phyloP scores from a whole-genome alignment of 2,329 filamentous ascomycete genomes.

The Verticillium tricorpus region DNA sequence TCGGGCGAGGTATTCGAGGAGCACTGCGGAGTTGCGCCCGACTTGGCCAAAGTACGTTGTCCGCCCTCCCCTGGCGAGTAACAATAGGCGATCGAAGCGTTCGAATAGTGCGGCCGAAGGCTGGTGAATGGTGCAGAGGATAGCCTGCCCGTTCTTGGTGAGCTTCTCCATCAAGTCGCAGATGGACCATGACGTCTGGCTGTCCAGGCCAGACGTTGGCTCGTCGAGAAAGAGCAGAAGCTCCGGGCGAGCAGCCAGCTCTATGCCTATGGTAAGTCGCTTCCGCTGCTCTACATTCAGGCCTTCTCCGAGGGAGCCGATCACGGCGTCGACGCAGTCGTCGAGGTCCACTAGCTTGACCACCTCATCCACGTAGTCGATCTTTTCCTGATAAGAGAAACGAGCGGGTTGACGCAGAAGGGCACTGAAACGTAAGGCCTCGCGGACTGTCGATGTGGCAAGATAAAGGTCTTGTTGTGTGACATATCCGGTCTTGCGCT shows the following conservation, averaged over 20 bases:
- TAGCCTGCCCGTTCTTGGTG: constrained; percentile 42
- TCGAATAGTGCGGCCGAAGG: constrained; percentile 13
- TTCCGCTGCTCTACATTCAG: constrained; percentile 39
- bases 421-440: constrained; percentile 63
- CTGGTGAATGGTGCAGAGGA: constrained; percentile 14
- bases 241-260: constrained; percentile 68
- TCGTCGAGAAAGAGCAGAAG: constrained; percentile 73
- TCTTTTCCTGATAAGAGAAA: constrained; percentile 30
- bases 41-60: constrained; percentile 51
- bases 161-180: constrained; percentile 65
- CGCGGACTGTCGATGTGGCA: constrained; percentile 61
- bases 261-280: constrained; percentile 70
- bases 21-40: constrained; percentile 39
- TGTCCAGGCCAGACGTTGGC: constrained; percentile 71
- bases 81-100: constrained; percentile 10
- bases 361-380: constrained; percentile 22
- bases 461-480: constrained; percentile 70
- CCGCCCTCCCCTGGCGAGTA: constrained; percentile 18
- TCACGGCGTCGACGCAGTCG: constrained; percentile 66
- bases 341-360: constrained; percentile 33
- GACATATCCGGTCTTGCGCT: constrained; percentile 69
- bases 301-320: constrained; percentile 61
- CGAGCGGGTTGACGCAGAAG: constrained; percentile 61
- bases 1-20: constrained; percentile 48
- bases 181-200: constrained; percentile 72